Evolutionary conservation across 371 early-diverging fungal species (phyloP).

Genomic region (Mortierella sp.): DNA sequence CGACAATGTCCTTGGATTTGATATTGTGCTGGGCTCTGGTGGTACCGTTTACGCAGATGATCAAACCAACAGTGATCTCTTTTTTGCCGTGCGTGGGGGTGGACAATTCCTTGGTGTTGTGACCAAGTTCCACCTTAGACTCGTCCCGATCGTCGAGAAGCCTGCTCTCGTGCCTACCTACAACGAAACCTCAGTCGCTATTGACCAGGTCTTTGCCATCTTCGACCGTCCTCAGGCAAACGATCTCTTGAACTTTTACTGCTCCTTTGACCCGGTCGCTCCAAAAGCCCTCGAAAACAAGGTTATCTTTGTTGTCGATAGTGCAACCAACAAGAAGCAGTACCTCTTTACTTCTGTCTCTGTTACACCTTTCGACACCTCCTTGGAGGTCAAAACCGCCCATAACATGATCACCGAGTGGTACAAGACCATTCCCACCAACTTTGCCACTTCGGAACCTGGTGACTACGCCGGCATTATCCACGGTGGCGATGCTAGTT

Average conservation of each 20-base stretch:
- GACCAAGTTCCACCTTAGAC: slow-evolving; percentile 51
- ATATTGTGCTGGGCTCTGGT: slow-evolving; percentile 63
- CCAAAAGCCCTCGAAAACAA: slow-evolving; percentile 53
- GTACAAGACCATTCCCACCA: slow-evolving; percentile 47
- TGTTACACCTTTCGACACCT: slow-evolving; percentile 39
- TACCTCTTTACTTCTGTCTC: slow-evolving; percentile 52
- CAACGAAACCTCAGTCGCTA: slow-evolving; percentile 29
- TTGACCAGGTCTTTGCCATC: slow-evolving; percentile 54
- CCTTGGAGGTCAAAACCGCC: slow-evolving; percentile 30
- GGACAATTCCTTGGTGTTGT: slow-evolving; percentile 70
- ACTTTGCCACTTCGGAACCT: slow-evolving; percentile 49
- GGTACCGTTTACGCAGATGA: slow-evolving; percentile 56
- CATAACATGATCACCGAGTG: slow-evolving; percentile 40
- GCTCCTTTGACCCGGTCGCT: slow-evolving; percentile 33
- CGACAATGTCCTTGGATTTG: slow-evolving; percentile 63
- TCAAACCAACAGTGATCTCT: slow-evolving; percentile 61
- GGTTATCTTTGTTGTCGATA: slow-evolving; percentile 42
- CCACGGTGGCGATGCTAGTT: slow-evolving; percentile 37
- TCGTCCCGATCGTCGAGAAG: slow-evolving; percentile 39
- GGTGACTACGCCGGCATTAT: slow-evolving; percentile 30
- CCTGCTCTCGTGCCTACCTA: slow-evolving; percentile 40
- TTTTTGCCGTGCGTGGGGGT: slow-evolving; percentile 69
- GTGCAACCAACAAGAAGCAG: slow-evolving; percentile 43
- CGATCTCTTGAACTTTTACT: slow-evolving; percentile 36
- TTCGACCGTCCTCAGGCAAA: slow-evolving; percentile 52